Evolutionary conservation across 169 alveolate genomes (phyloP).

Genomic region (Plasmodium knowlesi): DNA sequence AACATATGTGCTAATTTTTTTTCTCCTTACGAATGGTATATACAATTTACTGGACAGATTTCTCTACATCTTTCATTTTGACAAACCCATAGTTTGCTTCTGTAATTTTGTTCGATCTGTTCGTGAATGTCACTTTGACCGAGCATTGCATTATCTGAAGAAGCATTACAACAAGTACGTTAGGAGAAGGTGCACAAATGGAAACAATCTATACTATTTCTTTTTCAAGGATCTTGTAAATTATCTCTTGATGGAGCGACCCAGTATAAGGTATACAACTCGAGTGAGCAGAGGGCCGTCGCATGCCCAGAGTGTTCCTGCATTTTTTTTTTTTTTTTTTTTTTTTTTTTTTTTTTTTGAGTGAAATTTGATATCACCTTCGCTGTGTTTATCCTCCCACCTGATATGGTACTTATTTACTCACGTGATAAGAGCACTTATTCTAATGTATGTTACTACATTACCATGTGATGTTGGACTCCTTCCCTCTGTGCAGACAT

Average conservation of each 20-base stretch:
- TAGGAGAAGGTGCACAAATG: not conserved
- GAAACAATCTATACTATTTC: constrained; percentile 12
- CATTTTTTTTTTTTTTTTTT: constrained; percentile 4
- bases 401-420: not conserved
- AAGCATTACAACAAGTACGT: constrained; percentile 49
- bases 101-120: constrained; percentile 32
- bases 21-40: constrained; percentile 49
- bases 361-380: not conserved
- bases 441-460: not conserved
- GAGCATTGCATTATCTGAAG: constrained; percentile 11
- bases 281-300: not conserved
- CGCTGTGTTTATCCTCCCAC: not conserved
- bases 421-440: not conserved
- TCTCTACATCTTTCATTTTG: constrained; percentile 33
- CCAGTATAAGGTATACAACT: constrained; percentile 10
- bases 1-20: constrained; percentile 41
- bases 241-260: constrained; percentile 15
- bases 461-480: not conserved
- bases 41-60: constrained; percentile 35
- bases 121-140: not conserved
- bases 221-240: constrained; percentile 36
- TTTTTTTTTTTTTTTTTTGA: constrained; percentile 12
- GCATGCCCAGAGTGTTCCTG: not conserved
- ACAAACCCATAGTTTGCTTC: constrained; percentile 36
- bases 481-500: constrained; percentile 1